phyloP scores from a whole-genome alignment of 208 protist species.

The Trypanosoma grayi region DNA sequence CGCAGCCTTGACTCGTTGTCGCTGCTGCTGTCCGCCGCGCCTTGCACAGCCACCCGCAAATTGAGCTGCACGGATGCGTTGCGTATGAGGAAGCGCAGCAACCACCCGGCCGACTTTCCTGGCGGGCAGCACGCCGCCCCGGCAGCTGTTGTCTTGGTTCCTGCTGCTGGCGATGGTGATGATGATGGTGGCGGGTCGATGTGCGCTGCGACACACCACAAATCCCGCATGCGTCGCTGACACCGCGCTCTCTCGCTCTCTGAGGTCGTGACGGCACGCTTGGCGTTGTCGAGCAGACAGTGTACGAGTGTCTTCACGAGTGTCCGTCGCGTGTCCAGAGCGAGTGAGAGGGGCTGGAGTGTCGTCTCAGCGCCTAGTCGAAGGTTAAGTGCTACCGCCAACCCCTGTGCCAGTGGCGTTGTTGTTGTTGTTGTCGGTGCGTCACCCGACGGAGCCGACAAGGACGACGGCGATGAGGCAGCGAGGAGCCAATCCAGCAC shows the following conservation, averaged over 20 bases:
- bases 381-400: constrained; percentile 35
- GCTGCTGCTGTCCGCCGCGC: constrained; percentile 9
- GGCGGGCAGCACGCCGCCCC: not conserved
- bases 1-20: constrained; percentile 2
- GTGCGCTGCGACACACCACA: constrained; percentile 42
- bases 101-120: constrained; percentile 42
- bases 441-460: not conserved
- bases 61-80: constrained; percentile 52
- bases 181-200: constrained; percentile 37
- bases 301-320: constrained; percentile 62
- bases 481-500: constrained; percentile 51
- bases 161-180: not conserved
- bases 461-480: constrained; percentile 3
- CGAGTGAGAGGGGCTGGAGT: constrained; percentile 28
- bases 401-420: constrained; percentile 18
- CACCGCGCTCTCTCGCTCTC: constrained; percentile 30
- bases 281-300: constrained; percentile 51
- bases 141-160: not conserved
- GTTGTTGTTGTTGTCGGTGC: not conserved
- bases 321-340: constrained; percentile 28
- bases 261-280: not conserved
- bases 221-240: constrained; percentile 32
- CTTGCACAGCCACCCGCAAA: constrained; percentile 16
- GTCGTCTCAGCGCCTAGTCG: constrained; percentile 24
- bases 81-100: constrained; percentile 50